Evolutionary conservation across 306 rosid genomes (phyloP).

Genomic region (Cucumis cinereus): DNA sequence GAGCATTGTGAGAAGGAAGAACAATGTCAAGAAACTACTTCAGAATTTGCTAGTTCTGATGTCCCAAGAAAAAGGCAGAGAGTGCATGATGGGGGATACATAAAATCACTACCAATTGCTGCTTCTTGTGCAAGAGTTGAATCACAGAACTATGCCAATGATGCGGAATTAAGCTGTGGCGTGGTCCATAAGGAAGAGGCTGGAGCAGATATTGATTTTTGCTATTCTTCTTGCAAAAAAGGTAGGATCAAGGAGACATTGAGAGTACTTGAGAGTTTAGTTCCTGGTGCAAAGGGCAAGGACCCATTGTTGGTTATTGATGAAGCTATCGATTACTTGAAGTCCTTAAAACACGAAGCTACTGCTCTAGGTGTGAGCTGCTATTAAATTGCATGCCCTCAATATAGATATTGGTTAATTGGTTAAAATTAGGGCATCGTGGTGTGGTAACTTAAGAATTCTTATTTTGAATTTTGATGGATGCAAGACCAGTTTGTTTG

Average conservation of each 20-base stretch:
- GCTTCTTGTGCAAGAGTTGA: conserved; percentile 28
- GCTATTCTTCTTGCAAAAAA: conserved; percentile 26
- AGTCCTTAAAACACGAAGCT: conserved; percentile 39
- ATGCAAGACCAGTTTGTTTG: conserved; percentile 21
- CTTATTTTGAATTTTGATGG: conserved; percentile 26
- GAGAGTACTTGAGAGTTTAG: conserved; percentile 47
- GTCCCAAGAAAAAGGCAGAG: conserved; percentile 56
- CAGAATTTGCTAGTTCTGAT: conserved; percentile 35
- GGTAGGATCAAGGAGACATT: conserved; percentile 42
- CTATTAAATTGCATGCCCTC: conserved; percentile 12
- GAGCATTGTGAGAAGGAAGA: conserved; percentile 23
- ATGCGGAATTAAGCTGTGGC: conserved; percentile 41
- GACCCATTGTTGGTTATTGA: conserved; percentile 58
- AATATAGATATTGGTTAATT: conserved; percentile 7
- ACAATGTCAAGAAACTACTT: conserved; percentile 20
- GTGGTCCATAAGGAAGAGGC: conserved; percentile 16
- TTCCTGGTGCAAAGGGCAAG: conserved; percentile 76
- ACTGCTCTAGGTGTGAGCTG: conserved; percentile 23
- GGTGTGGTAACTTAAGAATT: conserved; percentile 7
- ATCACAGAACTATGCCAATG: conserved; percentile 20
- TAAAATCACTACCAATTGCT: conserved; percentile 22
- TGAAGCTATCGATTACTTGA: conserved; percentile 64
- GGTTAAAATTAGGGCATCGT: conserved; percentile 12
- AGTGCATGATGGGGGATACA: conserved; percentile 27
- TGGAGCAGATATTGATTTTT: conserved; percentile 13